These are phyloP conservation scores for Rachicladosporium sp. DNA, from an alignment of 2,329 filamentous ascomycete species.

Conservation along the genomic window DNA sequence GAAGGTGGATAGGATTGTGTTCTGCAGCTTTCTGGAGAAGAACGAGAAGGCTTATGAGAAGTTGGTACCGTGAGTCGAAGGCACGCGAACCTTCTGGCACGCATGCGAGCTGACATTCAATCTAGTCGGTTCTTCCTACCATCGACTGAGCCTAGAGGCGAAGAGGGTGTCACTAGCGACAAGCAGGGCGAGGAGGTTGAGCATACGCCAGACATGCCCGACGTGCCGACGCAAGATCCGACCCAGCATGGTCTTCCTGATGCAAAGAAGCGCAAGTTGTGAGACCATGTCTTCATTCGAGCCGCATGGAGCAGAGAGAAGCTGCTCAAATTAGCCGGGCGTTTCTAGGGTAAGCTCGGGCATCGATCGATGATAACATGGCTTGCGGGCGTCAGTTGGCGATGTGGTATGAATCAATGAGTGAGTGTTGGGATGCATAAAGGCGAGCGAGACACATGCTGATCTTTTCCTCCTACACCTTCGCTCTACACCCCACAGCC, in stretches of 20 bases:
- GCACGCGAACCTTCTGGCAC: not conserved
- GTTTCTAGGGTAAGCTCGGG: no score
- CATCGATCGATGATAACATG: no score
- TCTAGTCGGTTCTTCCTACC: constrained; percentile 26
- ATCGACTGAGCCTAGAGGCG: constrained; percentile 6
- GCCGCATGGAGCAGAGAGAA: no score
- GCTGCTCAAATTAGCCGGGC: no score
- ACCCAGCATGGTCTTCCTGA: constrained; percentile 31
- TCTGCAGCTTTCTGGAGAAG: constrained; percentile 71
- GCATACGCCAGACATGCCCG: constrained; percentile 31
- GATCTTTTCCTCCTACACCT: no score
- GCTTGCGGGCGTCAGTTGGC: no score
- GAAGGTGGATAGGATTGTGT: constrained; percentile 61
- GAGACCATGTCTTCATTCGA: no score
- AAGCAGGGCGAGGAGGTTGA: constrained; percentile 18
- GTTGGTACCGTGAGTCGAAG: constrained; percentile 57
- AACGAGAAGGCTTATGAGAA: constrained; percentile 63
- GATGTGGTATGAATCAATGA: no score
- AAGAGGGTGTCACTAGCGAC: not conserved
- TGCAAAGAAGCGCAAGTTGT: constrained; percentile 35
- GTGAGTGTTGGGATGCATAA: no score
- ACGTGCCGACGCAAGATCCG: constrained; percentile 37
- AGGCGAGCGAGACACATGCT: no score
- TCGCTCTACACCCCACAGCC: no score
- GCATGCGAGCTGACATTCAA: not conserved